Evolutionary conservation across 352 stramenopile species (phyloP).

Genomic region (Phytophthora sojae): DNA sequence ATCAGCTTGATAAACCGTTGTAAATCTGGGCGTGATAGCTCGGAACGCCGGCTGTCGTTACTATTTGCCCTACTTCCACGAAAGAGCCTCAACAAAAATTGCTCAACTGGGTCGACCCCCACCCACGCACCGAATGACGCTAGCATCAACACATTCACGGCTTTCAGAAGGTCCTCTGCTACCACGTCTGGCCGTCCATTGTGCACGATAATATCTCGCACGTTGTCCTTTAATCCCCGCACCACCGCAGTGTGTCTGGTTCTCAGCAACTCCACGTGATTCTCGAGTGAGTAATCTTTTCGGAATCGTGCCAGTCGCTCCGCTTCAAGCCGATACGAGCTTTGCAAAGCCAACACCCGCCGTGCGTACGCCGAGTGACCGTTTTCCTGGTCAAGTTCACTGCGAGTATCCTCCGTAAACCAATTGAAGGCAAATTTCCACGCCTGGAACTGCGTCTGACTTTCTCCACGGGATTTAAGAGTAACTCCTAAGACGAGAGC

Average conservation of each 20-base stretch:
- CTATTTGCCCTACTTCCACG: background rate
- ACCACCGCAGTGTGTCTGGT: background rate
- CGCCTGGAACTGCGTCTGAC: slow-evolving; percentile 15
- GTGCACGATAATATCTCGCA: slow-evolving; percentile 21
- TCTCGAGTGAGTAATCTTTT: slow-evolving; percentile 2
- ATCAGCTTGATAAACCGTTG: slow-evolving; percentile 7
- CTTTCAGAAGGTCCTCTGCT: slow-evolving; percentile 12
- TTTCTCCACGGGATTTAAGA: slow-evolving; percentile 2
- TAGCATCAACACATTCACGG: slow-evolving; percentile 12
- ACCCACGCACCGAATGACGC: background rate
- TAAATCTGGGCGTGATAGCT: background rate
- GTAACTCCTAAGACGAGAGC: slow-evolving; percentile 12
- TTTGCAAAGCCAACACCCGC: slow-evolving; percentile 13
- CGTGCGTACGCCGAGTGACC: slow-evolving; percentile 8
- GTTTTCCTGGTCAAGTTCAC: background rate
- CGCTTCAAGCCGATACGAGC: slow-evolving; percentile 24
- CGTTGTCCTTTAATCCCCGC: background rate
- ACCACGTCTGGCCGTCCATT: background rate
- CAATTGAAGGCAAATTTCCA: slow-evolving; percentile 29
- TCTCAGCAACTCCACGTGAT: background rate
- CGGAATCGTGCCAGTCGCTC: slow-evolving; percentile 15
- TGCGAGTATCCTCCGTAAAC: background rate
- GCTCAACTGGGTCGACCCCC: background rate
- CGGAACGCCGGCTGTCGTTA: background rate
- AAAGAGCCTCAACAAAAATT: background rate